Percentiles rank a stretch among this genome's conserved stretches.
These are phyloP conservation scores for Hypoxylon sp. DNA, from an alignment of 2,329 filamentous ascomycete genomes.

Conservation along the genomic window DNA sequence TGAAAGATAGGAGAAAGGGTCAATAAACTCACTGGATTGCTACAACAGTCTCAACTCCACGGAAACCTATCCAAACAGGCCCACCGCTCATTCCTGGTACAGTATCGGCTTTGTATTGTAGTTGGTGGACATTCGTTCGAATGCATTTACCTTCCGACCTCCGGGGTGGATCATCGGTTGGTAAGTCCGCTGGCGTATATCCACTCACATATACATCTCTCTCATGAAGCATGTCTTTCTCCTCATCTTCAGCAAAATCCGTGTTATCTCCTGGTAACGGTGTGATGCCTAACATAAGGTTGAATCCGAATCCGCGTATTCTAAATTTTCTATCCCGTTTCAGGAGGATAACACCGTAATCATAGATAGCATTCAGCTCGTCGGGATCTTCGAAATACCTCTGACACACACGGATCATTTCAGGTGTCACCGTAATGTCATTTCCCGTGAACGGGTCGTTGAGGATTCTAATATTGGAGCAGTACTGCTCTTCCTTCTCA, in stretches of 20 bases:
- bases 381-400: constrained; percentile 32
- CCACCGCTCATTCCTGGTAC: constrained; percentile 36
- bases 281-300: constrained; percentile 32
- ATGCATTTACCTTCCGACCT: constrained; percentile 33
- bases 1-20: neutral
- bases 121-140: neutral
- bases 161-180: constrained; percentile 7
- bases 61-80: constrained; percentile 36
- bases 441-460: constrained; percentile 3
- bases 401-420: constrained; percentile 33
- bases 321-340: constrained; percentile 10
- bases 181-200: constrained; percentile 24
- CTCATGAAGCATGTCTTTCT: constrained; percentile 25
- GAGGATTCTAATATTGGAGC: constrained; percentile 36
- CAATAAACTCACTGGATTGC: constrained; percentile 36
- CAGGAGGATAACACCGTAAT: constrained; percentile 37
- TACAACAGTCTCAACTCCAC: constrained; percentile 36
- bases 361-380: constrained; percentile 31
- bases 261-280: neutral
- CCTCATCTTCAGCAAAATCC: neutral
- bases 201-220: constrained; percentile 31
- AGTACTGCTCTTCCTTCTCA: constrained; percentile 31
- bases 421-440: constrained; percentile 27
- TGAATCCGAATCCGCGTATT: constrained; percentile 38
- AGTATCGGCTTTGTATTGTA: constrained; percentile 33